Base-by-base conservation (phyloP, 2,329 filamentous ascomycete species). In the Xylaria arbuscula region DNA sequence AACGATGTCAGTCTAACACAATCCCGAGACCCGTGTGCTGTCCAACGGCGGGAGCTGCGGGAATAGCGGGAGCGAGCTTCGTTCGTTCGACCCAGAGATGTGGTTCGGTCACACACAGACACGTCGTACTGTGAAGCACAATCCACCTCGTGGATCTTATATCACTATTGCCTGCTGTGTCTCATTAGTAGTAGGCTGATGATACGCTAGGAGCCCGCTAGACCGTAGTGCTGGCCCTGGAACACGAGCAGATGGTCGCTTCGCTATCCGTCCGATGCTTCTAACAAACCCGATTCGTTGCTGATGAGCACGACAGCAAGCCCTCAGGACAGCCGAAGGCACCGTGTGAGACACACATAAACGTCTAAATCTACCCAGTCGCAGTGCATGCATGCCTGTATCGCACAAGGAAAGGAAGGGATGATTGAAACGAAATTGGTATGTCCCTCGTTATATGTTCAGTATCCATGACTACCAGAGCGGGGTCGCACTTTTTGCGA, bases 81-180 rank as follows among this genome's bases (percentile, higher is more conserved):
- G 60, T 50, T 68, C 62, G 59, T 50, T 68, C 62, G 59, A 64
- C 64, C 60, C 60, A 60, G 59, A 67, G 57, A 69, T 19, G 40
- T 32, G 54, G 65, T 66, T 60, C 61, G 51, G 68, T 69, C 36
- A 19, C 59, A 66, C 59, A 62, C 32, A 47, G 60, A 59, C 66
- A 70, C 47, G 42, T 68, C 57, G 57, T 61, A 63, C 65, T 54
- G 60, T 42, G 56, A 69, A 65, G 58, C 53, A 67, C 61, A 42
- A 42, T 48, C 47, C 61, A 22, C 69, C 62, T 70, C 70, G 66
- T 67, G 63, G 64, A 47, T 50, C 50, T 48, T 59, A 70, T 65
- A 58, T 65, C 47, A 36, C 57, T 48, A 55, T 42, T 48, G 9
- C 28, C 55, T 34, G 62, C 50, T 36, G 28, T 59, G 36, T 36